These are phyloP conservation scores for Luvunga scandens DNA, from an alignment of 345 rosid genomes.

Conservation along the genomic window DNA sequence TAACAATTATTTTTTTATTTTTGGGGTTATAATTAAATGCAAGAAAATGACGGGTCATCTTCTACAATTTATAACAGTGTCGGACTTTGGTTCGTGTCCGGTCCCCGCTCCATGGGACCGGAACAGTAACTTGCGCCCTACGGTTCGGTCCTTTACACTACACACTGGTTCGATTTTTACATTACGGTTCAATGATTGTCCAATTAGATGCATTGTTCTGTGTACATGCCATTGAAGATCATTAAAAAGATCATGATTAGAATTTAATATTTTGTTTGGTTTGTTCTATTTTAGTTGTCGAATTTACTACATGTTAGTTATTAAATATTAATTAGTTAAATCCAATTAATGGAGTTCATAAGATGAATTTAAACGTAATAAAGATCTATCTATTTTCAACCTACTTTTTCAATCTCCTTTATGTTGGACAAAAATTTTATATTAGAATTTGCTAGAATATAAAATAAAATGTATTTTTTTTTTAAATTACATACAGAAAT, in stretches of 20 bases:
- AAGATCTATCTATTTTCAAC: not conserved
- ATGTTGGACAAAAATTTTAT: not conserved
- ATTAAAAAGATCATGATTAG: not conserved
- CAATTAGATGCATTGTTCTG: not conserved
- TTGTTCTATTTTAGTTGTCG: not conserved
- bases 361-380: not conserved
- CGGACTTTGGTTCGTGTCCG: slow-evolving; percentile 20
- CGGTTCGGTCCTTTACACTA: not conserved
- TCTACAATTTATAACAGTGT: slow-evolving; percentile 23
- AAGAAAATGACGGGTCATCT: slow-evolving; percentile 36
- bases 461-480: no score
- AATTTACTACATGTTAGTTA: not conserved
- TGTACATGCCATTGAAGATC: not conserved
- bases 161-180: not conserved
- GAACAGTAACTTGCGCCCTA: slow-evolving; percentile 13
- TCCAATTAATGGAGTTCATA: not conserved
- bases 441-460: no score
- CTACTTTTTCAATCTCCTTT: not conserved
- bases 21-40: slow-evolving; percentile 17
- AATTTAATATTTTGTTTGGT: not conserved
- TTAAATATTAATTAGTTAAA: not conserved
- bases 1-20: not conserved
- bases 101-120: slow-evolving; percentile 35
- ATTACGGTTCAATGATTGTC: not conserved
- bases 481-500: no score